Evolutionary conservation across 495 filamentous ascomycete species (phyloP), one percentile per base, ranked within the genome.

Genomic region (Neurospora sp.): DNA sequence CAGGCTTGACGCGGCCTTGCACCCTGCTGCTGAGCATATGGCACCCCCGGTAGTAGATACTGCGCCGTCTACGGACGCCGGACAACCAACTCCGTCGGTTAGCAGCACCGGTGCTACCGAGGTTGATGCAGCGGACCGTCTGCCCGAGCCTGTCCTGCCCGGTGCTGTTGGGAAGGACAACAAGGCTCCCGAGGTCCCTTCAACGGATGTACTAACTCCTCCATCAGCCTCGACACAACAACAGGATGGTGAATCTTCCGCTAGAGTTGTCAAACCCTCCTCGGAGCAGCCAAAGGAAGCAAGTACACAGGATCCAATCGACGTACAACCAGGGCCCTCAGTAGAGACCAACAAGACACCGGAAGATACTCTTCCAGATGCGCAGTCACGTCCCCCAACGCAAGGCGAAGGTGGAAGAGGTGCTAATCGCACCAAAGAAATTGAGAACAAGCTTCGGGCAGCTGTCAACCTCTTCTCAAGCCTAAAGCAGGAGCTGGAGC

Each of bases 401-500:
- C 27, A 18, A 18, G 14, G 2, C 3, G 27, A 35, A 35, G 7
- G 12, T 65, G 27, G 22, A 9, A 65, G 53, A 65, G 12, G 27
- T 14, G 12, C 12, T 65, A 3, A 18, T 65, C 27, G 27, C 7
- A 65, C 12, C 12, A 65, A 35, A 27, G 38, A 71, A 8, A 37
- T 77, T 20, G 61, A 73, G 12, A n/a, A 69, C n/a, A 76, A 74
- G 68, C 31, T 79, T 44, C 68, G 61, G 14, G 70, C 59, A 12
- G 73, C 76, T 7, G 69, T 79, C 40, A 69, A 72, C 6, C 65
- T 71, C 2, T 48, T 76, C 27, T 69, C 75, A 6, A 70, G 61
- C 68, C 59, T 77, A n/a, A 75, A 79, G 53, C 42, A 69, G 2
- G 74, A 78, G 14, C 75, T 80, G n/a, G 68, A 78, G 41, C 40